Evolutionary conservation across 2,329 filamentous ascomycete genomes (phyloP).

Genomic region (Rhynchosporium agropyri): DNA sequence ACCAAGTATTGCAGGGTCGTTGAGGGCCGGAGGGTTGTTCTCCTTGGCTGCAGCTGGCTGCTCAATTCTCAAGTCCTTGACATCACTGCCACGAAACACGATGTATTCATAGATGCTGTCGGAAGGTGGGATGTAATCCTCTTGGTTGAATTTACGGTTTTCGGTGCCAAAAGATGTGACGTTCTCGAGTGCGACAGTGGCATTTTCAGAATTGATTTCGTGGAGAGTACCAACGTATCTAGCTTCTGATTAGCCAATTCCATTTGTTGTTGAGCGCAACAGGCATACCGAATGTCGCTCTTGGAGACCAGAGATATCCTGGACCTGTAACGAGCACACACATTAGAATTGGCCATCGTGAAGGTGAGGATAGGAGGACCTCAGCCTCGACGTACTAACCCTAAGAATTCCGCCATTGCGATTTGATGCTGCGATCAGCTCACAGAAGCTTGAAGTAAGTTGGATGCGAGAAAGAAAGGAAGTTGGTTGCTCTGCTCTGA

Average conservation of each 20-base stretch:
- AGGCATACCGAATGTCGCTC: conserved; percentile 87
- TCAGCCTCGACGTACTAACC: conserved; percentile 47
- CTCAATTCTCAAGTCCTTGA: conserved; percentile 96
- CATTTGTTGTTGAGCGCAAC: conserved; percentile 15
- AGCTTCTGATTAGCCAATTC: conserved; percentile 35
- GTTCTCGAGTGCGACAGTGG: conserved; percentile 95
- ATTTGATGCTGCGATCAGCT: conserved; percentile 38
- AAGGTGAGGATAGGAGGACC: conserved; percentile 14
- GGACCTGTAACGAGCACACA: conserved; percentile 58
- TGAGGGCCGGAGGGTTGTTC: conserved; percentile 76
- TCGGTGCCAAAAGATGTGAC: conserved; percentile 94
- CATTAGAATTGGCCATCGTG: conserved; percentile 33
- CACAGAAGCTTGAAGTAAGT: conserved; percentile 37
- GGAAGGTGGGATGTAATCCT: conserved; percentile 81
- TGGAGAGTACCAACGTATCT: conserved; percentile 96
- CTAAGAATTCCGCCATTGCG: conserved; percentile 63
- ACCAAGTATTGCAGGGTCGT: conserved; percentile 94
- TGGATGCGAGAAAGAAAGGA: conserved; percentile 17
- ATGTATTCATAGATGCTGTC: conserved; percentile 97
- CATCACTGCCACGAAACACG: conserved; percentile 96
- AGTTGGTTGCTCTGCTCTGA: not conserved
- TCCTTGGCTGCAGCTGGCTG: conserved; percentile 75
- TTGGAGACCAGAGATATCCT: conserved; percentile 96
- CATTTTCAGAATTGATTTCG: conserved; percentile 97
- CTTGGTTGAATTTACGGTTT: conserved; percentile 75